Percentiles rank a stretch among this genome's conserved stretches.
These are phyloP conservation scores for Raphanus sativus DNA, from an alignment of 345 rosid species.

Conservation along the genomic window DNA sequence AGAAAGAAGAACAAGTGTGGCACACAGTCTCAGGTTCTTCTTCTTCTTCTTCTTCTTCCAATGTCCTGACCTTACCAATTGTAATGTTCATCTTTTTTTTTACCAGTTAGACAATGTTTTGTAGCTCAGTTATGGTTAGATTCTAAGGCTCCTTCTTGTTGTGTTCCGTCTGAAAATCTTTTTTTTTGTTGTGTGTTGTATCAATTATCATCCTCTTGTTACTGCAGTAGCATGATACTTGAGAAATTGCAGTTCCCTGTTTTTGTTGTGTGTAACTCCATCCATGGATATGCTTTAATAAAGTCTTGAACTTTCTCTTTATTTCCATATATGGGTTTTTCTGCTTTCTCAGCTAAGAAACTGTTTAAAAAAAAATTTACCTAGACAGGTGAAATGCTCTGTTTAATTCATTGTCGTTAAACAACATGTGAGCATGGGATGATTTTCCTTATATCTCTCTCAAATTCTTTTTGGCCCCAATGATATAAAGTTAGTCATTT, in stretches of 20 bases:
- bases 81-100: conserved; percentile 22
- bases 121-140: conserved; percentile 28
- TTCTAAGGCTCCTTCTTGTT: conserved; percentile 20
- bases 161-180: conserved; percentile 16
- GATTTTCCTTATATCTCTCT: conserved; percentile 14
- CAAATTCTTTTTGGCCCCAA: conserved; percentile 50
- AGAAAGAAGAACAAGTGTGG: background rate
- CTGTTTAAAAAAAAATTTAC: background rate
- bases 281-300: conserved; percentile 21
- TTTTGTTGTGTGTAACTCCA: conserved; percentile 19
- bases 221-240: conserved; percentile 24
- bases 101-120: conserved; percentile 18
- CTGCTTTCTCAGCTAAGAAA: background rate
- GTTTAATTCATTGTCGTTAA: background rate
- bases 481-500: conserved; percentile 47
- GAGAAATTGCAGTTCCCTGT: conserved; percentile 15
- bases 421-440: conserved; percentile 20
- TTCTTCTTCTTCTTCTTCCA: conserved; percentile 25
- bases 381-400: background rate
- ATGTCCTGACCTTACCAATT: conserved; percentile 25
- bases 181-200: conserved; percentile 19
- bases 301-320: conserved; percentile 29
- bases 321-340: background rate
- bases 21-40: conserved; percentile 28
- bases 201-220: conserved; percentile 17